phyloP scores from a whole-genome alignment of 2,329 filamentous ascomycete species.

The Fusarium sp. region DNA sequence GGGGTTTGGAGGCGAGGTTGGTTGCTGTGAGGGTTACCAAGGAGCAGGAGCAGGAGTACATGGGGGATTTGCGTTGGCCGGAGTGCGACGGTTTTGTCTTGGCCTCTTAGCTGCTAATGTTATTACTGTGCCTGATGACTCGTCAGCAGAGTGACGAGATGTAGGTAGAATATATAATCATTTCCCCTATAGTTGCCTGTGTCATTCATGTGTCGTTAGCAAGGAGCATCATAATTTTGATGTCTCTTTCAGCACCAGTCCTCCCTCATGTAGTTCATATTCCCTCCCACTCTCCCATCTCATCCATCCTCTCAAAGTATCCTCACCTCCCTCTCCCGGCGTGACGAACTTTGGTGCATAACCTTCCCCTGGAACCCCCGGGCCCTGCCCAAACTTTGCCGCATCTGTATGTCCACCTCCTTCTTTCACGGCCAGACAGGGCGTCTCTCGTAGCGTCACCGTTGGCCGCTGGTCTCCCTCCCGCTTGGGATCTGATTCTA shows the following conservation, averaged over 20 bases:
- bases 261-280: constrained; percentile 74
- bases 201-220: not conserved
- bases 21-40: constrained; percentile 17
- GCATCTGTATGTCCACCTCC: constrained; percentile 49
- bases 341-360: constrained; percentile 71
- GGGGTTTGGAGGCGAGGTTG: constrained; percentile 5
- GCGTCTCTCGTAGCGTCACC: constrained; percentile 77
- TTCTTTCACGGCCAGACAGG: constrained; percentile 71
- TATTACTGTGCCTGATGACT: constrained; percentile 19
- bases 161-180: constrained; percentile 47
- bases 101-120: constrained; percentile 27
- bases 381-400: constrained; percentile 70
- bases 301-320: constrained; percentile 76
- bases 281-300: constrained; percentile 81
- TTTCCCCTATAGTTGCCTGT: constrained; percentile 14
- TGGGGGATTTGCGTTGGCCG: constrained; percentile 17
- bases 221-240: constrained; percentile 48
- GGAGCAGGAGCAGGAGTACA: constrained; percentile 26
- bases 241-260: constrained; percentile 62
- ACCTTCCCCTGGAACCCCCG: constrained; percentile 73
- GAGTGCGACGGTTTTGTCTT: constrained; percentile 13
- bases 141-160: constrained; percentile 20
- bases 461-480: constrained; percentile 78
- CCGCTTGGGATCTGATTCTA: constrained; percentile 64
- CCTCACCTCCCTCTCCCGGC: constrained; percentile 80